Percentiles rank a stretch among this genome's conserved stretches.
phyloP scores from a whole-genome alignment of 2,329 filamentous ascomycete species.

The Celoporthe dispersa region DNA sequence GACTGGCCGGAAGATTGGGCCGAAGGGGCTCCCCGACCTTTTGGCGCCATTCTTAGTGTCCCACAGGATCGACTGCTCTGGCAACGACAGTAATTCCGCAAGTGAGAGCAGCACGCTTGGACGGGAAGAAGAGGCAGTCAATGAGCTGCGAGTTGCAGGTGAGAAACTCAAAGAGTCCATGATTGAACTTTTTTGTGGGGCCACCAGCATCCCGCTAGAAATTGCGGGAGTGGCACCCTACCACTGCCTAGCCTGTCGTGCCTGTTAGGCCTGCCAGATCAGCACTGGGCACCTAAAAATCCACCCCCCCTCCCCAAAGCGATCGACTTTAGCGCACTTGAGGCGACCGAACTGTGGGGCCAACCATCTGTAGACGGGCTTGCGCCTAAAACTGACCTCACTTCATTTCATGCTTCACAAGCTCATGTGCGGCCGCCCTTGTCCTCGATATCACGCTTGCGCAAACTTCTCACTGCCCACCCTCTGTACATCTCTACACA shows the following conservation, averaged over 20 bases:
- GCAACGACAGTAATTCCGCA: neutral
- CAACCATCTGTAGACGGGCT: neutral
- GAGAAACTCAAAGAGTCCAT: neutral
- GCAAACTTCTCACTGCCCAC: neutral
- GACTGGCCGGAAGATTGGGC: slow-evolving; percentile 47
- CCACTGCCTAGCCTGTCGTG: neutral
- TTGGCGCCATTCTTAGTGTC: slow-evolving; percentile 11
- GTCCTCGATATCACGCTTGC: neutral
- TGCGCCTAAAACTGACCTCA: slow-evolving; percentile 4
- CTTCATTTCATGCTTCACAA: neutral
- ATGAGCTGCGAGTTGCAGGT: slow-evolving; percentile 1
- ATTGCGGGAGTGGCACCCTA: neutral
- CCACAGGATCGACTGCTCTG: neutral
- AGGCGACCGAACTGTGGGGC: neutral
- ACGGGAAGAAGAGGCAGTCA: neutral
- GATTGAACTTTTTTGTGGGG: slow-evolving; percentile 17
- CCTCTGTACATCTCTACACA: neutral
- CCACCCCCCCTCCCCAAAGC: neutral
- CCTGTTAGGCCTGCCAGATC: neutral
- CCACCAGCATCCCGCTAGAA: neutral
- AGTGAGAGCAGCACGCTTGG: neutral
- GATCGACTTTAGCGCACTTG: neutral
- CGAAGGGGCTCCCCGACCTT: slow-evolving; percentile 18
- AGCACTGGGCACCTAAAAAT: neutral
- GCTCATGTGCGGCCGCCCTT: neutral